Percentiles rank a stretch among this genome's conserved stretches.
phyloP scores from a whole-genome alignment of 495 filamentous ascomycete species.

The Xylaria acuta region DNA sequence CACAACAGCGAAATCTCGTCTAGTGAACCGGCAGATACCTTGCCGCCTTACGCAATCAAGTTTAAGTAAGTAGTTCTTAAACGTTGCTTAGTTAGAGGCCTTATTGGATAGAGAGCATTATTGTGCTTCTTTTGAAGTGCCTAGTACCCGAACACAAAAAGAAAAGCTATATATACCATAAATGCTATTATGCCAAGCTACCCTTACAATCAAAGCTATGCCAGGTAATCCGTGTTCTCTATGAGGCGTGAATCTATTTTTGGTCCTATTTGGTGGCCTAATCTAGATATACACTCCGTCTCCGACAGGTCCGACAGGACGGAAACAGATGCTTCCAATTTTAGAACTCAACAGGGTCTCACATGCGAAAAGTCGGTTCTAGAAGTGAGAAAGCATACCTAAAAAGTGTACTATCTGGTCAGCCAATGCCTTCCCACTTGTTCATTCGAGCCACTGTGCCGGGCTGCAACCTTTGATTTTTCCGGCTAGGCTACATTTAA shows the following conservation, averaged over 20 bases:
- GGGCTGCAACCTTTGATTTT: conserved; percentile 4
- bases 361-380: background rate
- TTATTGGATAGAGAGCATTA: background rate
- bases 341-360: conserved; percentile 9
- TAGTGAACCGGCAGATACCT: background rate
- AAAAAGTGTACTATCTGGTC: background rate
- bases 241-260: conserved; percentile 9
- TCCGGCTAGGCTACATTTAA: conserved; percentile 4
- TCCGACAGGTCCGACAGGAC: conserved; percentile 6
- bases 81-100: background rate
- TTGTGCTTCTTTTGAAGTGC: background rate
- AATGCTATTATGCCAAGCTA: background rate
- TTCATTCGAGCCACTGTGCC: background rate
- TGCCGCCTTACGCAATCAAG: background rate
- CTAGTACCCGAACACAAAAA: background rate
- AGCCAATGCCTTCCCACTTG: background rate
- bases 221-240: background rate
- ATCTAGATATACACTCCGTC: background rate
- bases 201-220: background rate
- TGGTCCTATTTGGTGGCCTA: background rate
- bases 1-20: background rate
- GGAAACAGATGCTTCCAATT: conserved; percentile 20
- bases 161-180: background rate
- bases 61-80: background rate
- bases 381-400: background rate